phyloP scores from a whole-genome alignment of 345 rosid genomes.

The Euphorbia peplus region DNA sequence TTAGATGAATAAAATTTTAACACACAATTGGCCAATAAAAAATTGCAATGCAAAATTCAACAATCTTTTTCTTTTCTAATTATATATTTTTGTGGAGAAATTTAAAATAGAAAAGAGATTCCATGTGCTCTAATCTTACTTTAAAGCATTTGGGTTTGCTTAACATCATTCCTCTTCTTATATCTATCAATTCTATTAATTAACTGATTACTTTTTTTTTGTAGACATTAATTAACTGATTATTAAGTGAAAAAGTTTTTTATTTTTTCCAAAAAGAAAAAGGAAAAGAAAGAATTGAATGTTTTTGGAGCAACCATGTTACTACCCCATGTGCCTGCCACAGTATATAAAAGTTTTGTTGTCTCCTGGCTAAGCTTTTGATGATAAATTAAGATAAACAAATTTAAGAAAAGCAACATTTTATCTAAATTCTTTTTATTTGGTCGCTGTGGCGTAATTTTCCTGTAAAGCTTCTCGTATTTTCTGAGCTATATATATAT shows the following conservation, averaged over 20 bases:
- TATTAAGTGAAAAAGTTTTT: background rate
- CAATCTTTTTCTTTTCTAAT: no score
- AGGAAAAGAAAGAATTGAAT: background rate
- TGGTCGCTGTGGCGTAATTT: conserved; percentile 10
- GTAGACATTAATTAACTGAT: background rate
- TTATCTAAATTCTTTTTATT: background rate
- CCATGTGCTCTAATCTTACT: background rate
- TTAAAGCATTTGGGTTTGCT: background rate
- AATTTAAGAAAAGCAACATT: background rate
- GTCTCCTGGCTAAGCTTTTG: background rate
- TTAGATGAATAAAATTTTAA: no score
- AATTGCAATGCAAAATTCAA: no score
- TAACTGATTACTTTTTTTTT: no score
- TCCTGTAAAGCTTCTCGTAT: background rate
- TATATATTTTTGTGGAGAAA: no score
- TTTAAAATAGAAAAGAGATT: background rate
- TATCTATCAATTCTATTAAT: background rate
- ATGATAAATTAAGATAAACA: background rate
- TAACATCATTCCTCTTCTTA: background rate
- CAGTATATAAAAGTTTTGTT: background rate
- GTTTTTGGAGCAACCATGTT: background rate
- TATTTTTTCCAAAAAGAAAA: background rate
- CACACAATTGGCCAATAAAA: background rate
- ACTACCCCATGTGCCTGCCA: conserved; percentile 15
- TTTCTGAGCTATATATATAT: background rate